Conservation (phyloP, 371 early-diverging fungal species). For the Haplosporangium sp. region DNA sequence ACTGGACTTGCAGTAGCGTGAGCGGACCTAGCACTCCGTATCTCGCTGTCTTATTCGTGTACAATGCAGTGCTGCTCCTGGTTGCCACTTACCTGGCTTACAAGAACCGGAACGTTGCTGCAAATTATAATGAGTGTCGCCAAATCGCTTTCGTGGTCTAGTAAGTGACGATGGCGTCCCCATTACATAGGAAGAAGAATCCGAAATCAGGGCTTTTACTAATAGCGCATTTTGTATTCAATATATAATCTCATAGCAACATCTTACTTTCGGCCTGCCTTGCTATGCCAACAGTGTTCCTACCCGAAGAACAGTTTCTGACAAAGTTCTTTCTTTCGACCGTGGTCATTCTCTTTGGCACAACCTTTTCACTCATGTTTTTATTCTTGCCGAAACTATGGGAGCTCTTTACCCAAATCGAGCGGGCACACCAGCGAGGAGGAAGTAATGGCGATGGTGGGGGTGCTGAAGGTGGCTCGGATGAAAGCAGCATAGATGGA, state of each 20-base stretch:
- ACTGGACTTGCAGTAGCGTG: constrained; percentile 59
- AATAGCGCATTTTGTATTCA: background rate
- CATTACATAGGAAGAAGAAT: too few species aligned
- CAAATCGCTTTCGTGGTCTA: constrained; percentile 72
- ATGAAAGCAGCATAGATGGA: constrained; percentile 17
- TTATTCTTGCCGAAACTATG: constrained; percentile 67
- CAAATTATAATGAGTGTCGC: constrained; percentile 69
- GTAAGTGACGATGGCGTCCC: constrained; percentile 55
- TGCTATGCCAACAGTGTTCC: constrained; percentile 63
- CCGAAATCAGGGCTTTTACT: background rate
- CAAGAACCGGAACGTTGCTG: constrained; percentile 68
- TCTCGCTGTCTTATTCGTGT: constrained; percentile 51
- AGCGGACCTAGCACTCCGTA: constrained; percentile 51
- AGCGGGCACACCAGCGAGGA: constrained; percentile 29
- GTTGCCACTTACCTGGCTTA: constrained; percentile 70
- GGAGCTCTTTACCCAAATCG: constrained; percentile 41
- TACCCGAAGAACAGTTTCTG: constrained; percentile 64
- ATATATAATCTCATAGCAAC: constrained; percentile 50
- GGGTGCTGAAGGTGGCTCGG: constrained; percentile 12
- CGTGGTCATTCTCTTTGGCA: constrained; percentile 68
- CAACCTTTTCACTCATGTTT: constrained; percentile 65
- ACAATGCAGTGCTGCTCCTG: constrained; percentile 57
- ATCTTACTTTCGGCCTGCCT: constrained; percentile 67
- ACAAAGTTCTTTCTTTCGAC: constrained; percentile 66
- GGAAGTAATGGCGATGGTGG: constrained; percentile 12